These are phyloP conservation scores for Globisporangium cystogenes DNA, from an alignment of 352 stramenopile genomes.

Conservation along the genomic window DNA sequence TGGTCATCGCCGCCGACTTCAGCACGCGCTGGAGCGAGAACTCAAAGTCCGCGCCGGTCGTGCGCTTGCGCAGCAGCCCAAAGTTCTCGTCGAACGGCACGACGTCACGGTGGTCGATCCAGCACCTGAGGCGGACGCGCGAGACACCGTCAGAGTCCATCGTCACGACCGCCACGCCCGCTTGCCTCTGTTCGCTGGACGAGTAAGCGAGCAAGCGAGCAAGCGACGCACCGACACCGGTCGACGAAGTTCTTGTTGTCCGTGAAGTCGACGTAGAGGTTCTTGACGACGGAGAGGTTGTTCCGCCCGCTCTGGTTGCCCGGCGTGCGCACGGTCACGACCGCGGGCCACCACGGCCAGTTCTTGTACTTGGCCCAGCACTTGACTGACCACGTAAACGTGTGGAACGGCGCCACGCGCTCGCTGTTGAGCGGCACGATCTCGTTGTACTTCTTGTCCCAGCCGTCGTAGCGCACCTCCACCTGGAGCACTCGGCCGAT, in stretches of 20 bases:
- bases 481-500: too few relatives aligned
- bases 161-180: too few relatives aligned
- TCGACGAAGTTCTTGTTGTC: slow-evolving; percentile 36
- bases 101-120: slow-evolving; percentile 36
- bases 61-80: slow-evolving; percentile 22
- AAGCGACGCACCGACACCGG: slow-evolving; percentile 28
- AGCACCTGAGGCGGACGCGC: too few relatives aligned
- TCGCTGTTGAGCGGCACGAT: slow-evolving; percentile 39
- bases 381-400: slow-evolving; percentile 73
- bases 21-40: slow-evolving; percentile 25
- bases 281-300: slow-evolving; percentile 32
- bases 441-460: slow-evolving; percentile 50
- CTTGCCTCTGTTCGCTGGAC: too few relatives aligned
- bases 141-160: too few relatives aligned
- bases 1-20: slow-evolving; percentile 33
- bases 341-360: slow-evolving; percentile 66
- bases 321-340: slow-evolving; percentile 57
- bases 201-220: too few relatives aligned
- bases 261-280: slow-evolving; percentile 54
- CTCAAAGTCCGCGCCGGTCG: slow-evolving; percentile 38
- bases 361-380: slow-evolving; percentile 84
- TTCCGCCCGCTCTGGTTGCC: slow-evolving; percentile 29
- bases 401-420: slow-evolving; percentile 63
- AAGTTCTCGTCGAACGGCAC: slow-evolving; percentile 32
- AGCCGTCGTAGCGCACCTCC: slow-evolving; percentile 68